Evolutionary conservation across 1,139 yeast genomes (phyloP).

Genomic region (Komagataea norvegica): DNA sequence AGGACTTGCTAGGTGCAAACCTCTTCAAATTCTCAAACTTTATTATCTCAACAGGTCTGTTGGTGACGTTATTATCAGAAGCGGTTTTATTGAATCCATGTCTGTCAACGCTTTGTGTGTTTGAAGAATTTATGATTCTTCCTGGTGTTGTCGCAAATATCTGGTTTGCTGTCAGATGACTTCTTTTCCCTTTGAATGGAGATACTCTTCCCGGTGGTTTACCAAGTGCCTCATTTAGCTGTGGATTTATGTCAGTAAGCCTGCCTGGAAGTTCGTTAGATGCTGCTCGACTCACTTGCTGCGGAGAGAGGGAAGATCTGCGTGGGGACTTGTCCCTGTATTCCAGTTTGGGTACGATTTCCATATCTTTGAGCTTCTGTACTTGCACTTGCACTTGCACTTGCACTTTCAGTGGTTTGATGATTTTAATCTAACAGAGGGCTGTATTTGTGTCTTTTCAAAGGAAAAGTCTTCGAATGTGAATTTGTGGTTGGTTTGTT

Average conservation of each 20-base stretch:
- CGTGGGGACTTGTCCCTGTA: background rate
- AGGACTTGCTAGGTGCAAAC: conserved; percentile 16
- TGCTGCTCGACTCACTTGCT: no score
- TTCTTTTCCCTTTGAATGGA: conserved; percentile 21
- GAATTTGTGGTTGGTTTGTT: background rate
- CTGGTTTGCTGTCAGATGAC: conserved; percentile 14
- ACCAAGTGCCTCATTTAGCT: conserved; percentile 6
- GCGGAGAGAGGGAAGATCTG: conserved; percentile 1
- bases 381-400: no score
- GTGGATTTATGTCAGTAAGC: background rate
- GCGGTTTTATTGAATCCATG: conserved; percentile 1
- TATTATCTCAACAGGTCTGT: conserved; percentile 12
- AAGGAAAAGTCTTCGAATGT: background rate
- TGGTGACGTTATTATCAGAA: background rate
- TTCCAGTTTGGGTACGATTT: background rate
- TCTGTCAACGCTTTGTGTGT: conserved; percentile 24
- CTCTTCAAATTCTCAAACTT: conserved; percentile 16
- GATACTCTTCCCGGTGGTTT: conserved; percentile 25
- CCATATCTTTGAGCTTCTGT: no score
- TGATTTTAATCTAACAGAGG: no score
- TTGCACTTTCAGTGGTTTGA: no score
- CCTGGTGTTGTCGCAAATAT: conserved; percentile 22
- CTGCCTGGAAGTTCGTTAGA: no score
- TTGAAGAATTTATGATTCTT: conserved; percentile 12
- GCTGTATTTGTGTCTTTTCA: background rate